These are phyloP conservation scores for Chrysanthemum makinoi DNA, from an alignment of 129 eudicot species.

Conservation along the genomic window DNA sequence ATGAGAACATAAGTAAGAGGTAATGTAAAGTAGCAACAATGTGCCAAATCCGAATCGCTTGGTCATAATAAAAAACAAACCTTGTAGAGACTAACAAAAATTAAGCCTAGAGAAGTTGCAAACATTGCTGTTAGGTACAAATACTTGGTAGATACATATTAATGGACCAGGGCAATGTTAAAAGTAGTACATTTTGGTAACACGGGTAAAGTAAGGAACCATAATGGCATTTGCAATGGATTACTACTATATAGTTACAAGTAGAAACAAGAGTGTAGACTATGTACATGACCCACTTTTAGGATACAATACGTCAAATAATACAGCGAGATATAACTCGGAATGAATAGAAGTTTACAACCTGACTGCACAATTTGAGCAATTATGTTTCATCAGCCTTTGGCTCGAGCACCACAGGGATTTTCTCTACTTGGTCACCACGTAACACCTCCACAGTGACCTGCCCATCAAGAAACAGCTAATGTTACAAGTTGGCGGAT, in stretches of 20 bases:
- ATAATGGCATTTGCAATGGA: conserved; percentile 13
- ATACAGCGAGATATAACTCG: conserved; percentile 24
- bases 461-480: conserved; percentile 34
- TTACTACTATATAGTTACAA: conserved; percentile 20
- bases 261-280: conserved; percentile 26
- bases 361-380: conserved; percentile 37
- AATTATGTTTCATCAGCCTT: conserved; percentile 71
- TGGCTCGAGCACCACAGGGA: conserved; percentile 90
- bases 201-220: conserved; percentile 17
- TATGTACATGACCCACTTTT: conserved; percentile 47
- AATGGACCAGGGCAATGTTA: conserved; percentile 12
- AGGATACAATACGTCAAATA: conserved; percentile 25
- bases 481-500: conserved; percentile 12
- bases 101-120: conserved; percentile 3
- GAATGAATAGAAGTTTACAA: conserved; percentile 29
- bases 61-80: background rate
- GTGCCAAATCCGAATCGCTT: conserved; percentile 1
- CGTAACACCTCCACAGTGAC: conserved; percentile 91
- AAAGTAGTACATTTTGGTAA: conserved; percentile 8
- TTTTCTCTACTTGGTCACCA: conserved; percentile 88
- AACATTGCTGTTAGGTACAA: background rate
- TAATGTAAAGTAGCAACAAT: background rate
- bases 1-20: conserved; percentile 4
- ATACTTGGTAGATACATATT: conserved; percentile 8
- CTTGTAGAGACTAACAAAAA: background rate